Percentiles rank a stretch among this genome's conserved stretches.
Conservation (phyloP, 1,139 yeast genomes). For the Magnusiomyces tetraspermus region DNA sequence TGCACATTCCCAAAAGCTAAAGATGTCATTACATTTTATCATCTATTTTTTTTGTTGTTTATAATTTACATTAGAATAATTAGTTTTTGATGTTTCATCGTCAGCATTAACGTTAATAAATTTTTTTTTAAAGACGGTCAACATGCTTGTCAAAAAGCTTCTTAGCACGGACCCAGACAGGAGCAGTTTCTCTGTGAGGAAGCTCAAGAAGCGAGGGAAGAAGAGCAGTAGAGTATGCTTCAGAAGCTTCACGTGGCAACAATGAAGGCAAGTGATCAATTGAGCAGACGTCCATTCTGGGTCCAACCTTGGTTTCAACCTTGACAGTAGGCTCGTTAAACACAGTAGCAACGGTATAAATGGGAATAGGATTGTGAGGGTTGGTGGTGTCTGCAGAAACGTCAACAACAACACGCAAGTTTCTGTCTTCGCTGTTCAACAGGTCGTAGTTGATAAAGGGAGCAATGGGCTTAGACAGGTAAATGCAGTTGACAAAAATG, state of each 20-base stretch:
- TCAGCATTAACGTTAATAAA: too few species aligned
- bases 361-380: conserved; percentile 96
- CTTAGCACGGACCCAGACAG: conserved; percentile 89
- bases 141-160: conserved; percentile 75
- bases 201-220: conserved; percentile 79
- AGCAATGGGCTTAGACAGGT: conserved; percentile 84
- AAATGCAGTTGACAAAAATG: conserved; percentile 90
- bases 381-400: conserved; percentile 98
- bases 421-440: conserved; percentile 58
- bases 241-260: conserved; percentile 95
- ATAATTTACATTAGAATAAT: too few species aligned
- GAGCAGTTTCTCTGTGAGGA: conserved; percentile 69
- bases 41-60: too few species aligned
- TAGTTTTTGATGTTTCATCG: too few species aligned
- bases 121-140: conserved; percentile 21
- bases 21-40: too few species aligned
- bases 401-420: conserved; percentile 84
- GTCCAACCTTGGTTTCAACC: conserved; percentile 69
- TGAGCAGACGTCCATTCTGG: conserved; percentile 75
- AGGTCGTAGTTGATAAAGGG: conserved; percentile 71
- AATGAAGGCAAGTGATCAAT: conserved; percentile 94
- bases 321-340: conserved; percentile 83
- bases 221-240: conserved; percentile 74
- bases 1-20: neutral
- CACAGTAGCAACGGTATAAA: conserved; percentile 79